Base-by-base conservation (phyloP, 768 basidiomycete genomes). In the Lactifluus hygrophoroides region DNA sequence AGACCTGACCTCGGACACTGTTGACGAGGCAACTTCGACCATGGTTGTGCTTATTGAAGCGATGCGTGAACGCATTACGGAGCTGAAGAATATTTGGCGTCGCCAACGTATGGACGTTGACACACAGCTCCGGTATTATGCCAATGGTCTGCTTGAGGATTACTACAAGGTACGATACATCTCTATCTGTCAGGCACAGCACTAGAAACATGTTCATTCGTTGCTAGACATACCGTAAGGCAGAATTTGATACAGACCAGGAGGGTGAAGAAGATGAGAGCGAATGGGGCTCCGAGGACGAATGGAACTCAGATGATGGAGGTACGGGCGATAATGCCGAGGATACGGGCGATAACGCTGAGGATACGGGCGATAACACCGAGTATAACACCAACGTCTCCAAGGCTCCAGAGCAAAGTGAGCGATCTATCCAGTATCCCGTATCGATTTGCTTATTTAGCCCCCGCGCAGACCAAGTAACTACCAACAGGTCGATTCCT, bases 61-160 rank as follows among this genome's bases (percentile, higher is more conserved):
- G 4, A 51, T 58, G 34, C 27, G 16, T 42, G 43, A 6, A 0
- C 56, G 60, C 37, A 58, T 61, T 19, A 3, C 1, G 13, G 60
- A 61, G 3, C 17, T 61, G 47, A 51, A 58, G 43, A 42, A 17
- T 11, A 58, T 61, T 42, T 61, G 60, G 60, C 56, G 60, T 23
- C 56, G 56, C 34, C 60, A 58, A 28, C 48, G 56, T n/a, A 58
- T 58, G 6, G 60, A 52, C 14, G 60, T 61, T 28, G 56, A 61
- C 25, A 47, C 51, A 7, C 60, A 61, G 34, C 25, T 58, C 21
- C 38, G 45, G 19, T 58, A 58, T 42, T 61, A 61, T 58, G 43
- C 60, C 19, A 61, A 61, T 44, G 60, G 56, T 16, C 38, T 61
- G 43, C 40, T 61, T 28, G 43, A 61, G 38, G 56, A 52, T 35